Evolutionary conservation across 345 rosid species (phyloP).

Genomic region (Acer yangbiense): DNA sequence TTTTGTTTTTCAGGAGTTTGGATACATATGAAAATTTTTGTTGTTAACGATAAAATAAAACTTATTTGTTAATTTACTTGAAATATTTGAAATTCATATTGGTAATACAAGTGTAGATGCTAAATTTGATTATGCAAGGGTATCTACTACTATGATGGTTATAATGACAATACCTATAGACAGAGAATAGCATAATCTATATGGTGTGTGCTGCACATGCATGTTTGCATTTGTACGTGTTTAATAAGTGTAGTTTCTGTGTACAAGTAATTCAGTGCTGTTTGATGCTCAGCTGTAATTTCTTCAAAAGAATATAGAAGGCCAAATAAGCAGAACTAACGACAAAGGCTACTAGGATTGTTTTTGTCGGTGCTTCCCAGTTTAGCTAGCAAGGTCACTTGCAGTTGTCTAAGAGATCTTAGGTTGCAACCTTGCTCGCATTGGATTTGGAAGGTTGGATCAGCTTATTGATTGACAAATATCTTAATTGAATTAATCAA

Average conservation of each 20-base stretch:
- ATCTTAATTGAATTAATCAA: not conserved
- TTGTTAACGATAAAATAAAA: not conserved
- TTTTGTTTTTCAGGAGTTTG: not conserved
- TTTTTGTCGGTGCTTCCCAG: not conserved
- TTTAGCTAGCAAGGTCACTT: not conserved
- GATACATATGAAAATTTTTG: not conserved
- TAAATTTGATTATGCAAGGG: constrained; percentile 5
- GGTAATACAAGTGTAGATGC: not conserved
- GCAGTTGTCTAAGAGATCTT: not conserved
- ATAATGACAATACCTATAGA: not conserved
- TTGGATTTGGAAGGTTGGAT: not conserved
- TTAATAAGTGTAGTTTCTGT: not conserved
- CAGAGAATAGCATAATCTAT: not conserved
- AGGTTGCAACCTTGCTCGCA: not conserved
- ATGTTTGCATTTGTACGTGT: not conserved
- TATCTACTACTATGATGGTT: not conserved
- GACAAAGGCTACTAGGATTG: not conserved
- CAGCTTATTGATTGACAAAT: not conserved
- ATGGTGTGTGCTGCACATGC: not conserved
- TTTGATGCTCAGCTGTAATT: not conserved
- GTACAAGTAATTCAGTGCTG: not conserved
- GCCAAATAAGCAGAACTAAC: not conserved
- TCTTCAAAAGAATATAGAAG: not conserved
- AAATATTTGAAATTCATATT: not conserved
- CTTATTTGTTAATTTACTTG: not conserved